Evolutionary conservation across 306 rosid species (phyloP).

Genomic region (Quercus bicolor): DNA sequence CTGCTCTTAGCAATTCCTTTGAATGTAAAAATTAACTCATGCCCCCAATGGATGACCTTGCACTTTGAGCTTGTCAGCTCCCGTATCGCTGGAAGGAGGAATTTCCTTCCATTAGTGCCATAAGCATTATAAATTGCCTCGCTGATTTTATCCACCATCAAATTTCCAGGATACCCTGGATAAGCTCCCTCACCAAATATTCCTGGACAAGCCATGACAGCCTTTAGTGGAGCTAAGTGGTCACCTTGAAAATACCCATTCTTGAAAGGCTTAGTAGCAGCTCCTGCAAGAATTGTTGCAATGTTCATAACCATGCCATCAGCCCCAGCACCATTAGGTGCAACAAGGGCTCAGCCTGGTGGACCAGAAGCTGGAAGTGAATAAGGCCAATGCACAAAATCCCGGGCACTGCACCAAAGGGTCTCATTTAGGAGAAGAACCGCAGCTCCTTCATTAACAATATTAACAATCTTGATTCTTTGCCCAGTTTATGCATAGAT

Average conservation of each 20-base stretch:
- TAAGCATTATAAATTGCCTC: constrained; percentile 23
- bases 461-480: too few species aligned
- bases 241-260: constrained; percentile 27
- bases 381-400: constrained; percentile 31
- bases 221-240: constrained; percentile 24
- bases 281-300: constrained; percentile 23
- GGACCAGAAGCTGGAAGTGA: constrained; percentile 16
- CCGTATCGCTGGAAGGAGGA: constrained; percentile 34
- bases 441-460: too few species aligned
- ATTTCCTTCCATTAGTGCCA: constrained; percentile 21
- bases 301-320: constrained; percentile 23
- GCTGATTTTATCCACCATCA: constrained; percentile 7
- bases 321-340: constrained; percentile 27
- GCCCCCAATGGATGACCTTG: constrained; percentile 11
- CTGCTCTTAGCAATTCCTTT: background rate
- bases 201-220: constrained; percentile 27
- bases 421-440: background rate
- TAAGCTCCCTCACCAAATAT: constrained; percentile 23
- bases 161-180: constrained; percentile 32
- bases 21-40: background rate
- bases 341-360: constrained; percentile 11
- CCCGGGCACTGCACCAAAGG: constrained; percentile 27
- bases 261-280: constrained; percentile 27
- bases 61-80: constrained; percentile 6
- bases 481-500: too few species aligned